A percentile compares a stretch with the other conserved stretches of the same genome.
Evolutionary conservation across 164 flowering plant species (phyloP).

Genomic region (Sedum album): DNA sequence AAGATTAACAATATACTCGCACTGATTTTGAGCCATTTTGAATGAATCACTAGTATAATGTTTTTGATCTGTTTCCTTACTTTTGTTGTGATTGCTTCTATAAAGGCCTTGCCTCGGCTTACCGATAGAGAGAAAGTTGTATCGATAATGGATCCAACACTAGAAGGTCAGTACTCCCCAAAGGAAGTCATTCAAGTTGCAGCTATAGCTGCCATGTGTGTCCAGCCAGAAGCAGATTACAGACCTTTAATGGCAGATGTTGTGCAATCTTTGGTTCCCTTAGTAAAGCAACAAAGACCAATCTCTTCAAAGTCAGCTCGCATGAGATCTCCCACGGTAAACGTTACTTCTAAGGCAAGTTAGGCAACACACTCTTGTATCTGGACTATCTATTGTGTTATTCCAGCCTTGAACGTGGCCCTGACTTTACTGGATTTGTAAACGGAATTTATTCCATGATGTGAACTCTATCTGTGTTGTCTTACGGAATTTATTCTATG

Average conservation of each 20-base stretch:
- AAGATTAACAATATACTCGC: too few species aligned
- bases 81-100: too few species aligned
- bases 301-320: conserved; percentile 17
- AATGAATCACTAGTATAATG: too few species aligned
- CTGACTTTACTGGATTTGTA: too few species aligned
- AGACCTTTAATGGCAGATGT: conserved; percentile 47
- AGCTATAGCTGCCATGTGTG: conserved; percentile 99
- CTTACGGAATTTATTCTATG: too few species aligned
- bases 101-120: conserved; percentile 73
- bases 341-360: not conserved
- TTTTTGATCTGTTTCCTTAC: too few species aligned
- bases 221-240: conserved; percentile 91
- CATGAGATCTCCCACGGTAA: not conserved
- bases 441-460: too few species aligned
- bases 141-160: conserved; percentile 81
- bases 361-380: not conserved
- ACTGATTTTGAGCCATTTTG: too few species aligned
- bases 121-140: conserved; percentile 81
- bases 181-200: conserved; percentile 95
- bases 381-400: too few species aligned
- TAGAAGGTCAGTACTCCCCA: conserved; percentile 83
- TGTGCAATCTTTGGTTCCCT: conserved; percentile 56
- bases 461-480: too few species aligned
- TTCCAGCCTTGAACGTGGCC: too few species aligned
- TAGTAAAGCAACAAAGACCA: conserved; percentile 52